Conservation (phyloP, 2,329 filamentous ascomycete species). For the Calonectria pseudoreteaudii region DNA sequence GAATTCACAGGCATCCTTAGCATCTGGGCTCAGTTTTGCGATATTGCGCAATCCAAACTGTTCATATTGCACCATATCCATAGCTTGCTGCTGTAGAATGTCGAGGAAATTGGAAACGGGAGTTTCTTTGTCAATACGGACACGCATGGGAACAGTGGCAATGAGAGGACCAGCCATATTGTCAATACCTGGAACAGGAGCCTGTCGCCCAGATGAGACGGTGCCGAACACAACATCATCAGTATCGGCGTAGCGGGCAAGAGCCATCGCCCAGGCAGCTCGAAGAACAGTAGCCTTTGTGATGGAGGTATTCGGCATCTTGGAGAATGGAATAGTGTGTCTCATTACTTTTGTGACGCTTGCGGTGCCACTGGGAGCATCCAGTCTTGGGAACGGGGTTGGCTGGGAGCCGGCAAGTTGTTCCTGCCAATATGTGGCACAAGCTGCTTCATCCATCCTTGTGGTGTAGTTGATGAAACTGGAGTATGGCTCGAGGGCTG, state of each 20-base stretch:
- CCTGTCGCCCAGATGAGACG: constrained; percentile 54
- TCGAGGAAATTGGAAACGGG: constrained; percentile 20
- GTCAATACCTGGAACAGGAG: constrained; percentile 35
- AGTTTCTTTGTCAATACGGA: constrained; percentile 46
- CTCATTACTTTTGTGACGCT: constrained; percentile 54
- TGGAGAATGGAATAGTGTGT: constrained; percentile 58
- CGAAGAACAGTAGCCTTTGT: constrained; percentile 31
- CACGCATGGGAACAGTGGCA: constrained; percentile 55
- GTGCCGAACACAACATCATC: constrained; percentile 56
- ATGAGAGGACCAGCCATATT: constrained; percentile 46
- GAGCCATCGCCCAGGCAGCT: constrained; percentile 62
- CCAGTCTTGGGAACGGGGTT: neutral
- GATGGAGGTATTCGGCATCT: neutral
- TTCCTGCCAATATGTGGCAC: neutral
- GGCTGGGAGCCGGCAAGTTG: neutral
- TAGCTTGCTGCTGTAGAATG: constrained; percentile 24
- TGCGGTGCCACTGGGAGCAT: neutral
- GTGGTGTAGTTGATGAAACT: neutral
- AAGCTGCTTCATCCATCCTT: neutral
- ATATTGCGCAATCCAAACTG: constrained; percentile 34
- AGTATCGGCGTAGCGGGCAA: constrained; percentile 58
- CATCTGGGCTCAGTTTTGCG: constrained; percentile 22
- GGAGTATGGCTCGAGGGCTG: neutral
- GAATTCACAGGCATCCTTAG: constrained; percentile 38
- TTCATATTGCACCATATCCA: constrained; percentile 25